A percentile compares a stretch with the other conserved stretches of the same genome.
phyloP scores from a whole-genome alignment of 352 stramenopile genomes.

The Globisporangium rhizosaccharum region DNA sequence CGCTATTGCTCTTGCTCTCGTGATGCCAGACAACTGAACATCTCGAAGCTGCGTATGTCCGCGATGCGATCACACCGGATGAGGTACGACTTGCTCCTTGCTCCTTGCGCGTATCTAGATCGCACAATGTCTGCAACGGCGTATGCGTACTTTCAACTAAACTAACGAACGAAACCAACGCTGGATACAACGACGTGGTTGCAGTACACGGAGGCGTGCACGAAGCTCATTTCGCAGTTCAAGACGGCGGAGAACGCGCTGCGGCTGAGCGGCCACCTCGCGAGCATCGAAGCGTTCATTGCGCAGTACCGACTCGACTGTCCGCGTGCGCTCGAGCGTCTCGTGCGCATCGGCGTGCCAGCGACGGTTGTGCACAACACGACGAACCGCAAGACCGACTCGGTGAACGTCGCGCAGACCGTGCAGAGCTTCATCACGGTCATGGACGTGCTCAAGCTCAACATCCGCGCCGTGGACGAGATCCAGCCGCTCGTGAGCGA shows the following conservation, averaged over 20 bases:
- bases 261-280: constrained; percentile 64
- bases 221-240: constrained; percentile 97
- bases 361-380: constrained; percentile 88
- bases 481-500: constrained; percentile 96
- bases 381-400: constrained; percentile 78
- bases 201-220: constrained; percentile 95
- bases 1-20: neutral
- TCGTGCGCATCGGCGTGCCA: constrained; percentile 93
- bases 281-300: constrained; percentile 88
- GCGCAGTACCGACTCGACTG: constrained; percentile 95
- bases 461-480: constrained; percentile 96
- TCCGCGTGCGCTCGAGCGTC: constrained; percentile 89
- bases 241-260: constrained; percentile 94
- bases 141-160: too few relatives aligned
- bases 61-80: constrained; percentile 91
- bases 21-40: constrained; percentile 88
- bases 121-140: neutral
- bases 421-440: constrained; percentile 98
- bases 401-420: constrained; percentile 92
- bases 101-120: neutral
- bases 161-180: neutral
- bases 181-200: neutral
- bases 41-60: constrained; percentile 95
- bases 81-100: constrained; percentile 37
- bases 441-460: constrained; percentile 98